Evolutionary conservation across 2,329 filamentous ascomycete species (phyloP), one percentile per base, ranked within the genome.

Genomic region (Colletotrichum chrysophilum): DNA sequence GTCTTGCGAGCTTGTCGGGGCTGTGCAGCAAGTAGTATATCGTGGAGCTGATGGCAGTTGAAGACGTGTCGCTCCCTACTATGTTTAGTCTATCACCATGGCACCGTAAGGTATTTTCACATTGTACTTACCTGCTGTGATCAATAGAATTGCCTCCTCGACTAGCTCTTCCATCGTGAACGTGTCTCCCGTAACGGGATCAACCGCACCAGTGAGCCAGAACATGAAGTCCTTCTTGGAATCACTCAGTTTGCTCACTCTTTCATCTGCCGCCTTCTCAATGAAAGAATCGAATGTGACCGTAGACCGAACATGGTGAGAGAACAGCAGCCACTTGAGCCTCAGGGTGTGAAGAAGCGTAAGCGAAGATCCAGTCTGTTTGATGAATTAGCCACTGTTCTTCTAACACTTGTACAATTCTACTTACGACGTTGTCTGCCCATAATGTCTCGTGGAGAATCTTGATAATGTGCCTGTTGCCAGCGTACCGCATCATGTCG

Each of bases 121-220:
- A 18, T 21, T 21, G 2, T n/a, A 10, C 61, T 52, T 10, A 72
- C 70, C 70, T 8, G 70, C 62, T n/a, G 70, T 72, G 10, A 72
- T 72, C n/a, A 72, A 28, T 1, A 72, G n/a, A 6, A 72, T 72
- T 18, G 70, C 70, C 30, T 72, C 70, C 28, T 72, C 70, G 9
- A 72, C 70, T 8, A 72, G 55, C 55, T 72, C 70, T 16, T 72
- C 70, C 70, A 72, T 72, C 3, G 62, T 52, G 16, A 72, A 72
- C 9, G 55, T 67, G 1, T 72, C 70, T 1, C 70, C 62, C 1
- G 55, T 67, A 4, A 52, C 26, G 9, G 70, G 69, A 16, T 72
- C 70, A 7, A 61, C 70, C 16, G 70, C 70, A 1, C 70, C 70
- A 3, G 70, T 72, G 14, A 72, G 70, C 70, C 70, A 72, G 16